Conservation (phyloP, 441 rosid genomes). For the Erysimum cheiri region DNA sequence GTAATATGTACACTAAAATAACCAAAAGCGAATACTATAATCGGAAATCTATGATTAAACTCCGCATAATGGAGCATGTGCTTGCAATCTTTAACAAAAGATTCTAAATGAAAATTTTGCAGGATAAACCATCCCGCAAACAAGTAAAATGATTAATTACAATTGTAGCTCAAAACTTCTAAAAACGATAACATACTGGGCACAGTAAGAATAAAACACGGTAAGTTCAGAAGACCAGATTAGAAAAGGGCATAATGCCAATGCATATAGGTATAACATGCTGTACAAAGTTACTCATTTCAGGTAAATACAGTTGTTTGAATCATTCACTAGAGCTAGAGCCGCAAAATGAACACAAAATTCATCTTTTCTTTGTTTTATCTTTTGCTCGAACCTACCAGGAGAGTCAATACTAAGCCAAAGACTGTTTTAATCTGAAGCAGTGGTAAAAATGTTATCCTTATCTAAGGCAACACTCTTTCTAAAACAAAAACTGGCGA, state of each 20-base stretch:
- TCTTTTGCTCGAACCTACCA: not conserved
- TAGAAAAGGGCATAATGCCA: not conserved
- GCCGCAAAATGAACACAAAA: not conserved
- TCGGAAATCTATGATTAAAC: not conserved
- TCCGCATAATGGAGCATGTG: not conserved
- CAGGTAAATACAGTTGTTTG: not conserved
- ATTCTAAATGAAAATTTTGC: not conserved
- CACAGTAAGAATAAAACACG: not conserved
- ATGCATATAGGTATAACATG: not conserved
- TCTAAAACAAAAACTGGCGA: not conserved
- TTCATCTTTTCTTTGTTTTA: conserved; percentile 6
- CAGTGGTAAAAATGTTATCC: conserved; percentile 20
- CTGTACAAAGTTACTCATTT: not conserved
- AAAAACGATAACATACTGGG: not conserved
- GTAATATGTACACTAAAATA: too few species aligned
- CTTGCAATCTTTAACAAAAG: not conserved
- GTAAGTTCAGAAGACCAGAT: not conserved
- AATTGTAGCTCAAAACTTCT: conserved; percentile 4
- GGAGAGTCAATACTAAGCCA: not conserved
- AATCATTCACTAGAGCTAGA: not conserved
- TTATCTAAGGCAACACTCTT: too few species aligned
- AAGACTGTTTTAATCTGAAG: conserved; percentile 1
- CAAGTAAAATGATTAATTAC: not conserved
- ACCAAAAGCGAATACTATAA: not conserved
- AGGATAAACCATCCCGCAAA: not conserved